Evolutionary conservation across 192 early-diverging fungal genomes (phyloP).

Genomic region (Coemansia brasiliensis): DNA sequence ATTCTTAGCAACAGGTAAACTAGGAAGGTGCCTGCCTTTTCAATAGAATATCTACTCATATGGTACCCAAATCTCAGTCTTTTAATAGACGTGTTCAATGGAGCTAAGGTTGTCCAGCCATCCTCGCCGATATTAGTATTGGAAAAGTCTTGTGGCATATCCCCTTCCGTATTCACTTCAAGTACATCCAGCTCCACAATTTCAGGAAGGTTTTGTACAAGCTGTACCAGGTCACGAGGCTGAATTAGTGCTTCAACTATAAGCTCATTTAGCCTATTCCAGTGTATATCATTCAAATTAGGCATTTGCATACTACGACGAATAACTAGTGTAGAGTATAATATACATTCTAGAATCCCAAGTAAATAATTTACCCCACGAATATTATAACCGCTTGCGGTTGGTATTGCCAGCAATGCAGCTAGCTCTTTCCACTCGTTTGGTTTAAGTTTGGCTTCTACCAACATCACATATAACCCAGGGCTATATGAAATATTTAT

Average conservation of each 20-base stretch:
- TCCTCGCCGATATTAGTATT: background rate
- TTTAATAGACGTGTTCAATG: background rate
- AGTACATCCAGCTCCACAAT: constrained; percentile 2
- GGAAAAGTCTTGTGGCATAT: background rate
- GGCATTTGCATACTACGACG: background rate
- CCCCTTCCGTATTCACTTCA: background rate
- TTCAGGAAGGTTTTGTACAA: background rate
- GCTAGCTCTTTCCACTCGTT: background rate
- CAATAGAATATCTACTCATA: constrained; percentile 1
- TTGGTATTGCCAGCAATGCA: background rate
- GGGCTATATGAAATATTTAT: background rate
- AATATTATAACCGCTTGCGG: background rate
- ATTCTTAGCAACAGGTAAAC: background rate
- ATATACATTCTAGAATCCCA: background rate
- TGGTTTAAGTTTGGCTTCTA: background rate
- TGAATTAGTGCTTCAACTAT: constrained; percentile 1
- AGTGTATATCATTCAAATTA: background rate
- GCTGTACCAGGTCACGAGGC: background rate
- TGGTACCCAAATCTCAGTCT: constrained; percentile 1
- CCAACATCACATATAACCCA: background rate
- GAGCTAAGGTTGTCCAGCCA: background rate
- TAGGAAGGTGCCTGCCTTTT: background rate
- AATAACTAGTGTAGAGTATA: background rate
- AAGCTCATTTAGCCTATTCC: background rate
- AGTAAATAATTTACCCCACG: background rate